Evolutionary conservation across 371 early-diverging fungal species (phyloP).

Genomic region (Rhizopus microsporus): DNA sequence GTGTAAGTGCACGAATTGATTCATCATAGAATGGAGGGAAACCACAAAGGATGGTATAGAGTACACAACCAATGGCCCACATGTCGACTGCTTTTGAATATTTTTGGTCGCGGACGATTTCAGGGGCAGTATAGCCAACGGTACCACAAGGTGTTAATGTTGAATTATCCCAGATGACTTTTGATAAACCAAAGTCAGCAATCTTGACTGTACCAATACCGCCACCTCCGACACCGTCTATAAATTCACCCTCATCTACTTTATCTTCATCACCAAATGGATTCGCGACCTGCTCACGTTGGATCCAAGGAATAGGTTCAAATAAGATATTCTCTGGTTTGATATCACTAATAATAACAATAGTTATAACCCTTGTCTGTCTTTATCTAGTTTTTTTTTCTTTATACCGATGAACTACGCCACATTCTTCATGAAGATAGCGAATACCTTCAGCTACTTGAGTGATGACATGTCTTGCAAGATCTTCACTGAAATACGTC

Average conservation of each 20-base stretch:
- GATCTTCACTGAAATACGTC: constrained; percentile 78
- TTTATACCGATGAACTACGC: constrained; percentile 82
- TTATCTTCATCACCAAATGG: constrained; percentile 35
- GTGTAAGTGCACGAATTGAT: constrained; percentile 57
- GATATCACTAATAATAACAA: constrained; percentile 70
- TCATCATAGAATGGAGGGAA: constrained; percentile 81
- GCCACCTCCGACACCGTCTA: constrained; percentile 61
- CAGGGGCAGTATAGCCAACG: constrained; percentile 80
- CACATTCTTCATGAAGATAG: constrained; percentile 86
- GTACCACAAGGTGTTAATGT: constrained; percentile 81
- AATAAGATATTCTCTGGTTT: constrained; percentile 89
- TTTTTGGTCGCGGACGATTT: constrained; percentile 67
- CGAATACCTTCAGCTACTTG: constrained; percentile 91
- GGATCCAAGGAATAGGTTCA: constrained; percentile 54
- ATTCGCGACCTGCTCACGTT: constrained; percentile 16
- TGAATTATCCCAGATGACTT: constrained; percentile 68
- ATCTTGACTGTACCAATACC: constrained; percentile 71
- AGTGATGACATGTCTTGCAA: constrained; percentile 79
- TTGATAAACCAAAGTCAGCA: constrained; percentile 73
- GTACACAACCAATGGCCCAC: constrained; percentile 83
- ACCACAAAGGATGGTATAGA: constrained; percentile 76
- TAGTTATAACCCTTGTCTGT: constrained; percentile 4
- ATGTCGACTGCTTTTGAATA: constrained; percentile 77
- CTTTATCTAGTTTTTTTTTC: background rate
- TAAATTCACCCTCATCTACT: constrained; percentile 59